Conservation (phyloP, 78 protist genomes). For the Thecamonas trahens region DNA sequence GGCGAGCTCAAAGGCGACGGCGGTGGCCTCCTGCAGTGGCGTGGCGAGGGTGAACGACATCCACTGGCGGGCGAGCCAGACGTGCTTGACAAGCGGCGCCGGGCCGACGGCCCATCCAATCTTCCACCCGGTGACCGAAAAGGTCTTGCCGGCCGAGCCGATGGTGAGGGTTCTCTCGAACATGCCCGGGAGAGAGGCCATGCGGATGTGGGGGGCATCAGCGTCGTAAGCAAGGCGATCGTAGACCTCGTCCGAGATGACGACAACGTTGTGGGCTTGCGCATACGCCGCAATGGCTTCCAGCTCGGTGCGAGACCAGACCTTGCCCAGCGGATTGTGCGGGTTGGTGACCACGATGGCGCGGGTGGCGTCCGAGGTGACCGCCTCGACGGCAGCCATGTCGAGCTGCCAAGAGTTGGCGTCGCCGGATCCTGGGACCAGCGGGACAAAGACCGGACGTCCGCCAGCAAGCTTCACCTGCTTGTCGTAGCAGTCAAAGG, state of each 20-base stretch:
- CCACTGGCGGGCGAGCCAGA: too few relatives aligned
- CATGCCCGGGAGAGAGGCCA: slow-evolving; percentile 28
- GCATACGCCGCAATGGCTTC: slow-evolving; percentile 14
- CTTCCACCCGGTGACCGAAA: slow-evolving; percentile 45
- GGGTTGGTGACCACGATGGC: slow-evolving; percentile 60
- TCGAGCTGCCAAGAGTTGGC: slow-evolving; percentile 44
- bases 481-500: slow-evolving; percentile 56
- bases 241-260: slow-evolving; percentile 51
- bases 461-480: slow-evolving; percentile 61
- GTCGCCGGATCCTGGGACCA: too few relatives aligned
- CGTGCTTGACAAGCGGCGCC: not conserved
- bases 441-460: slow-evolving; percentile 23
- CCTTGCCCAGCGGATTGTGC: slow-evolving; percentile 73
- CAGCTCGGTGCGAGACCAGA: slow-evolving; percentile 36
- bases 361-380: slow-evolving; percentile 34
- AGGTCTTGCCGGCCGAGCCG: slow-evolving; percentile 69
- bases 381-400: slow-evolving; percentile 32
- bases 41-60: too few relatives aligned
- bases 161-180: slow-evolving; percentile 57
- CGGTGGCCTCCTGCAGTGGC: too few relatives aligned
- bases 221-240: slow-evolving; percentile 17
- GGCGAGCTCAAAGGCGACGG: too few relatives aligned
- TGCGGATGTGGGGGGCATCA: not conserved
- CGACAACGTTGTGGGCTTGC: not conserved
- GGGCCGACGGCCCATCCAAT: slow-evolving; percentile 1